Evolutionary conservation across 257 asterid species (phyloP).

Genomic region (Marsdenia floribunda): DNA sequence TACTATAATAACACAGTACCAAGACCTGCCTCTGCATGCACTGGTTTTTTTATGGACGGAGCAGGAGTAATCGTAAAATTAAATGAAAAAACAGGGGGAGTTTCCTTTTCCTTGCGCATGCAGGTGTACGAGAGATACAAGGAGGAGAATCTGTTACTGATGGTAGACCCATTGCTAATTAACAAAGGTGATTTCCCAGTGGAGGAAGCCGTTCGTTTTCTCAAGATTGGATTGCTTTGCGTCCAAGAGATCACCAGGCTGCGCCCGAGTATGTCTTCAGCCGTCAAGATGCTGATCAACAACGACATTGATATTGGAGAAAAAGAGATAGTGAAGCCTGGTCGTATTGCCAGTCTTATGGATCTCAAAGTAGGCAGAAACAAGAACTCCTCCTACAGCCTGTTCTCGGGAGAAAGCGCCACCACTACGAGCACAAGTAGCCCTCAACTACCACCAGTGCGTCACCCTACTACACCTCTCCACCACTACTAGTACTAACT

Average conservation of each 20-base stretch:
- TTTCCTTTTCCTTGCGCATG: background rate
- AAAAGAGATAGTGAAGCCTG: conserved; percentile 45
- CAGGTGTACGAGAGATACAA: conserved; percentile 73
- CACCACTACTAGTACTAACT: too few species aligned
- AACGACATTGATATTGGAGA: conserved; percentile 32
- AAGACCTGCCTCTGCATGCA: too few species aligned
- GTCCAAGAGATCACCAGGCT: conserved; percentile 60
- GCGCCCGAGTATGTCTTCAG: conserved; percentile 63
- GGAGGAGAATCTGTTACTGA: conserved; percentile 27
- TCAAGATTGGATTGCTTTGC: conserved; percentile 66
- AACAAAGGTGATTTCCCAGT: conserved; percentile 30
- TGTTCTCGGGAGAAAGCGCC: conserved; percentile 45
- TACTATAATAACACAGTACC: too few species aligned
- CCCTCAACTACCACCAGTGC: conserved; percentile 14
- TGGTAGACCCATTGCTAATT: conserved; percentile 47
- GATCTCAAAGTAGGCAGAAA: conserved; percentile 46
- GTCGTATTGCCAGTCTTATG: conserved; percentile 58
- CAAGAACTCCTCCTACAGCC: conserved; percentile 33
- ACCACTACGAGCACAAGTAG: conserved; percentile 29
- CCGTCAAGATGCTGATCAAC: conserved; percentile 50
- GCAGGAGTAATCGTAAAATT: too few species aligned
- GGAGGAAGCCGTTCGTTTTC: conserved; percentile 47
- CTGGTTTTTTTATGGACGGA: too few species aligned
- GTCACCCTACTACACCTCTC: too few species aligned
- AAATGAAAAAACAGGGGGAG: too few species aligned